phyloP scores from a whole-genome alignment of 2,329 filamentous ascomycete species.

The Coniochaeta sp. region DNA sequence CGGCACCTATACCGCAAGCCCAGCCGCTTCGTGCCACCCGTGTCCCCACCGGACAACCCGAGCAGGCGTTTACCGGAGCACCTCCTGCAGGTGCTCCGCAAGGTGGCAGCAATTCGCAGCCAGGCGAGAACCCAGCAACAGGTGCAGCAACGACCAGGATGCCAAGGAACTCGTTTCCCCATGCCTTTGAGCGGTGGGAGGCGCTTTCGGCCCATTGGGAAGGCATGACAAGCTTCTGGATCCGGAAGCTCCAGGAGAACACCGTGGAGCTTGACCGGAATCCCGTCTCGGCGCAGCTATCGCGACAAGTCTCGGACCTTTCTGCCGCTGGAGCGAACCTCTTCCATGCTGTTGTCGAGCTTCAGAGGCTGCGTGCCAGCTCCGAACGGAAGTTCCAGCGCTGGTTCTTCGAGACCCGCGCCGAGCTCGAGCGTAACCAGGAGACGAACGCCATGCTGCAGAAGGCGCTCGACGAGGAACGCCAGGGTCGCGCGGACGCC shows the following conservation, averaged over 20 bases:
- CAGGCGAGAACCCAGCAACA: constrained; percentile 24
- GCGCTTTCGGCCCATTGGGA: constrained; percentile 97
- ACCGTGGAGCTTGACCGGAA: constrained; percentile 77
- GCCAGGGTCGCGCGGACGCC: constrained; percentile 60
- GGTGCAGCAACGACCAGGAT: constrained; percentile 22
- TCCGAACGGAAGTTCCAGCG: constrained; percentile 97
- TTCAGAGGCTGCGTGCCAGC: constrained; percentile 87
- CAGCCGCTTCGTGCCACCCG: constrained; percentile 16
- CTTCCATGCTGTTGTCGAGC: constrained; percentile 94
- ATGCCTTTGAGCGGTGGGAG: constrained; percentile 97
- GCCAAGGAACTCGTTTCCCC: constrained; percentile 72
- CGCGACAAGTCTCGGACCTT: constrained; percentile 92
- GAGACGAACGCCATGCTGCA: constrained; percentile 81
- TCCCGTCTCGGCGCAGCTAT: constrained; percentile 79
- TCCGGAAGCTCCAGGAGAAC: constrained; percentile 85
- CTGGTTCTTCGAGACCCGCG: constrained; percentile 94
- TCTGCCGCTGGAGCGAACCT: constrained; percentile 94
- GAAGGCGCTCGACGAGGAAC: constrained; percentile 65
- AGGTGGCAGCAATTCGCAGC: constrained; percentile 12
- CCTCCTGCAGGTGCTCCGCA: constrained; percentile 8
- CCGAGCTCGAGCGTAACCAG: constrained; percentile 77
- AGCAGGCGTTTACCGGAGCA: constrained; percentile 12
- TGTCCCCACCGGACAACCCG: constrained; percentile 18
- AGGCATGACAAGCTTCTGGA: constrained; percentile 95
- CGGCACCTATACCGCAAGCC: constrained; percentile 1